phyloP scores from a whole-genome alignment of 345 rosid genomes.

The Populus tremula region DNA sequence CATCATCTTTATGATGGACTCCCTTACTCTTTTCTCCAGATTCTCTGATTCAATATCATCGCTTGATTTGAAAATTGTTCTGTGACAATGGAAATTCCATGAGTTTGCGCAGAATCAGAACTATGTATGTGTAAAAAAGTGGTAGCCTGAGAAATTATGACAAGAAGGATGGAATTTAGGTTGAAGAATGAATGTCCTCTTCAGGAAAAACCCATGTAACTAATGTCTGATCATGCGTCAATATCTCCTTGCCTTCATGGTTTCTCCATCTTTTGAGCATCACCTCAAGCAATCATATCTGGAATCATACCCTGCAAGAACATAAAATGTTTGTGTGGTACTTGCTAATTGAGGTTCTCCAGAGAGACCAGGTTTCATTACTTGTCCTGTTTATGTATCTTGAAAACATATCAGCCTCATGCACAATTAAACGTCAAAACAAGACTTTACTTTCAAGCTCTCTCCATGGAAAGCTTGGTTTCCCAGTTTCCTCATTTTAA shows the following conservation, averaged over 20 bases:
- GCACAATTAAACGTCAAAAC: background rate
- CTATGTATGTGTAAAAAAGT: background rate
- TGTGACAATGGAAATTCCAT: conserved; percentile 1
- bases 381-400: too few relatives aligned
- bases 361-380: too few relatives aligned
- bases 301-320: conserved; percentile 26
- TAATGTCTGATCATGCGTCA: conserved; percentile 19
- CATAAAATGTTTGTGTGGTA: too few relatives aligned
- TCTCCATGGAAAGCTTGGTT: conserved; percentile 42
- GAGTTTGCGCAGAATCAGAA: background rate
- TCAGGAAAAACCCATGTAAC: conserved; percentile 14
- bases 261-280: conserved; percentile 39
- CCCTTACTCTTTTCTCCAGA: background rate
- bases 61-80: conserved; percentile 23
- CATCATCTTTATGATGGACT: conserved; percentile 8
- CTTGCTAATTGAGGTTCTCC: too few relatives aligned
- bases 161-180: too few relatives aligned
- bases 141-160: background rate
- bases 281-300: conserved; percentile 25
- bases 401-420: background rate
- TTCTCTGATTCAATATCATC: conserved; percentile 17
- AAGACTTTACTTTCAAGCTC: conserved; percentile 28
- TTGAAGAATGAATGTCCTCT: too few relatives aligned
- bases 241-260: conserved; percentile 30
- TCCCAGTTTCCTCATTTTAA: conserved; percentile 31